These are phyloP conservation scores for Acacia melanoxylon DNA, from an alignment of 306 rosid genomes.

Conservation along the genomic window DNA sequence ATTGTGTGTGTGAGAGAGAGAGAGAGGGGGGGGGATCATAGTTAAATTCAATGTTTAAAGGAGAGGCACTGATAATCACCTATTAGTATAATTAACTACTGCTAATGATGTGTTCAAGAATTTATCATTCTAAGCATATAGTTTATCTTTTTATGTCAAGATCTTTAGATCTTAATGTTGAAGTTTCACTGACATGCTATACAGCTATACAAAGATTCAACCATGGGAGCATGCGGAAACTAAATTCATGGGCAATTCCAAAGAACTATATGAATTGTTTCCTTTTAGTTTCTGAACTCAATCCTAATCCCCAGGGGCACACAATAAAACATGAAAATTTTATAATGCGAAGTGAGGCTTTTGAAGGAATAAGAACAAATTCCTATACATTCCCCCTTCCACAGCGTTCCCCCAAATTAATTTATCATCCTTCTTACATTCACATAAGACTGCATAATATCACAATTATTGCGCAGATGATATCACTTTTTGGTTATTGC, in stretches of 20 bases:
- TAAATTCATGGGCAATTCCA: neutral
- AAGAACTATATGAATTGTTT: neutral
- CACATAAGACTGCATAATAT: constrained; percentile 3
- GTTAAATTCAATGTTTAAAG: neutral
- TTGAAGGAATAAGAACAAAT: constrained; percentile 48
- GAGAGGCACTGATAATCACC: neutral
- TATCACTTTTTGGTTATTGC: neutral
- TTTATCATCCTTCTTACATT: constrained; percentile 23
- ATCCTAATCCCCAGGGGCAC: constrained; percentile 22
- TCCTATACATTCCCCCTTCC: constrained; percentile 27
- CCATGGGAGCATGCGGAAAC: neutral
- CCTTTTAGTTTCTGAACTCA: neutral
- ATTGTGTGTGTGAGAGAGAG: neutral
- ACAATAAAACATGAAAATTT: constrained; percentile 26
- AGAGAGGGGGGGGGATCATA: neutral
- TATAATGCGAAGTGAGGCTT: constrained; percentile 31
- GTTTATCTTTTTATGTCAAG: neutral
- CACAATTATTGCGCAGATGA: neutral
- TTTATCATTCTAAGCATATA: neutral
- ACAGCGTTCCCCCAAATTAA: constrained; percentile 19
- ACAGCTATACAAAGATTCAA: neutral
- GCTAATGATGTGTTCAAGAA: neutral
- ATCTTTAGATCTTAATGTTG: neutral
- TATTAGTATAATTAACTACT: neutral
- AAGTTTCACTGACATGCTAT: neutral